phyloP scores from a whole-genome alignment of 1,139 yeast species.

The Ashbya aceris region DNA sequence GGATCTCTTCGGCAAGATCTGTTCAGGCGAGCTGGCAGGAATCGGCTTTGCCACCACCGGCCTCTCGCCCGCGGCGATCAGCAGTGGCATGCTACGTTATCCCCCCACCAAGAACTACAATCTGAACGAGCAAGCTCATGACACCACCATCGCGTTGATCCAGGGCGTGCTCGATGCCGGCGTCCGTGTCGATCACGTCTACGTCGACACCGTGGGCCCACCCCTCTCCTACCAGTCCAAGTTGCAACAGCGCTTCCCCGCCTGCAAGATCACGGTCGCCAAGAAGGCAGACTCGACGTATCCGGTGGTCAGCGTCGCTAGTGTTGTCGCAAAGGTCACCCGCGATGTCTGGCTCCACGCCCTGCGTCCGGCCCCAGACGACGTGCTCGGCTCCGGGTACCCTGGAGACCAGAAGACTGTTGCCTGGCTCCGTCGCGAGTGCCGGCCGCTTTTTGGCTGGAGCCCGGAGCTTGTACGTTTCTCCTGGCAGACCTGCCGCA shows the following conservation, averaged over 20 bases:
- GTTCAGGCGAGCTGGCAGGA: conserved; percentile 43
- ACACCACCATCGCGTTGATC: conserved; percentile 76
- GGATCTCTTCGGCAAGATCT: conserved; percentile 50
- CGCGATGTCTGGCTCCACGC: conserved; percentile 61
- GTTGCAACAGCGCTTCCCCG: conserved; percentile 59
- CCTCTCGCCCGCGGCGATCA: conserved; percentile 80
- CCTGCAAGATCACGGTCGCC: conserved; percentile 68
- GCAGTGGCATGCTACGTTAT: conserved; percentile 77
- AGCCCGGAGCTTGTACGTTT: conserved; percentile 61
- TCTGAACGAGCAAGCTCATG: conserved; percentile 93
- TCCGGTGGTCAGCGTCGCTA: conserved; percentile 92
- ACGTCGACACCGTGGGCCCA: conserved; percentile 95
- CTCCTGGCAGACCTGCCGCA: conserved; percentile 91
- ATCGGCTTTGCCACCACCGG: conserved; percentile 86
- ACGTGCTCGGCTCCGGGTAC: conserved; percentile 75
- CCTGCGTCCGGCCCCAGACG: conserved; percentile 22
- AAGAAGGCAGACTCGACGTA: conserved; percentile 93
- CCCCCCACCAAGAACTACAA: conserved; percentile 52
- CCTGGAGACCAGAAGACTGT: conserved; percentile 88
- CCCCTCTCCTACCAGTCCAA: conserved; percentile 77
- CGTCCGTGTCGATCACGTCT: conserved; percentile 59
- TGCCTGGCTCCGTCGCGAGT: conserved; percentile 49
- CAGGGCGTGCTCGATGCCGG: conserved; percentile 50
- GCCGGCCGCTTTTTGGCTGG: conserved; percentile 86
- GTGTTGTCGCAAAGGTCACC: conserved; percentile 95